A percentile compares a stretch with the other conserved stretches of the same genome.
Conservation (phyloP, 140 eudicot genomes). For the Senecio squalidus region DNA sequence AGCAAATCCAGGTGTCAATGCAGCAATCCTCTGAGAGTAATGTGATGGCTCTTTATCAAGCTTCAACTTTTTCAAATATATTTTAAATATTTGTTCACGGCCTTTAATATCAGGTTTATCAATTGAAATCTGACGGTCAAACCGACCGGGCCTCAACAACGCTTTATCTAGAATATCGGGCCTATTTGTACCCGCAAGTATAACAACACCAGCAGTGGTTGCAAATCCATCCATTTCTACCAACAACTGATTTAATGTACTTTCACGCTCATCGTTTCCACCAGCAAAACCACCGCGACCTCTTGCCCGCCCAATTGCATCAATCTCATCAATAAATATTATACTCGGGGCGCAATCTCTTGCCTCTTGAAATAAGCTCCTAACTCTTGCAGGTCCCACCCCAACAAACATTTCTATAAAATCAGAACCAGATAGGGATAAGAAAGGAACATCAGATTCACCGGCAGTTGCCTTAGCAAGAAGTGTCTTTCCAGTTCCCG, state of each 20-base stretch:
- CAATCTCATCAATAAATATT: slow-evolving; percentile 80
- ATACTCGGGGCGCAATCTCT: slow-evolving; percentile 94
- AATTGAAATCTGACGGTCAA: slow-evolving; percentile 81
- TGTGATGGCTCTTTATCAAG: slow-evolving; percentile 61
- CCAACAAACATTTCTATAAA: slow-evolving; percentile 96
- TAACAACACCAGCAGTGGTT: slow-evolving; percentile 80
- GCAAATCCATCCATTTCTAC: slow-evolving; percentile 98
- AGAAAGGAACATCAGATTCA: slow-evolving; percentile 78
- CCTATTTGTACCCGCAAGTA: slow-evolving; percentile 86
- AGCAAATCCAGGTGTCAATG: slow-evolving; percentile 83
- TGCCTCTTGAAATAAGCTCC: slow-evolving; percentile 87
- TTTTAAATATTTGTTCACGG: slow-evolving; percentile 72
- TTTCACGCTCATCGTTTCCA: slow-evolving; percentile 76
- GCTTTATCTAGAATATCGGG: slow-evolving; percentile 90
- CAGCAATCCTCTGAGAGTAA: slow-evolving; percentile 78
- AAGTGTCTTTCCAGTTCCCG: slow-evolving; percentile 92
- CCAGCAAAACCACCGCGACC: slow-evolving; percentile 87
- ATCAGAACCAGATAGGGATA: slow-evolving; percentile 79
- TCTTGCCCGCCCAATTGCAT: slow-evolving; percentile 91
- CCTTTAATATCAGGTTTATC: slow-evolving; percentile 91
- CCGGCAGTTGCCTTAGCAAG: slow-evolving; percentile 91
- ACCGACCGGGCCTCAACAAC: slow-evolving; percentile 76
- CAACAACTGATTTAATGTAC: slow-evolving; percentile 79
- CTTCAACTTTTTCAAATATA: slow-evolving; percentile 62
- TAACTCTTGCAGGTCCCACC: slow-evolving; percentile 84